Evolutionary conservation across 2,329 filamentous ascomycete genomes (phyloP).

Genomic region (Amphichorda felina): DNA sequence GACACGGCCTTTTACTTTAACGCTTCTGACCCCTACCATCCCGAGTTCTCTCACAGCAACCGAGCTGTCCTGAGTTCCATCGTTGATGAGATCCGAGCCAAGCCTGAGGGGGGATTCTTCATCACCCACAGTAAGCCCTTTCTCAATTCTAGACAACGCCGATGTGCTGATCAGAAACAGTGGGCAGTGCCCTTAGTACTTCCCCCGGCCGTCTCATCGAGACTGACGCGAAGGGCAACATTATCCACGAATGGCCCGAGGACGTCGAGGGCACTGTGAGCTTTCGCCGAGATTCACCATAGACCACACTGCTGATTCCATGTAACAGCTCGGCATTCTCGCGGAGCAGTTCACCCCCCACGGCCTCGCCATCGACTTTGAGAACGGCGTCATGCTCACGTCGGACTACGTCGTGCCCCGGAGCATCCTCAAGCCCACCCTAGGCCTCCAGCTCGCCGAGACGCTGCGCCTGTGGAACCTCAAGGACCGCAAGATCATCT

Average conservation of each 20-base stretch:
- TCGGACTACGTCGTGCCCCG: conserved; percentile 52
- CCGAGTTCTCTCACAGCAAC: conserved; percentile 47
- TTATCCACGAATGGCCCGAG: conserved; percentile 51
- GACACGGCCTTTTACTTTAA: conserved; percentile 54
- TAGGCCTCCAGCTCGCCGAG: conserved; percentile 40
- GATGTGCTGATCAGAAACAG: background rate
- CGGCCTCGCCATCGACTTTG: conserved; percentile 44
- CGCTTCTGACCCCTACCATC: conserved; percentile 42
- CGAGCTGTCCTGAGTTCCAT: conserved; percentile 46
- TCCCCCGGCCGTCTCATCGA: conserved; percentile 48
- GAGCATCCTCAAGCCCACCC: conserved; percentile 46
- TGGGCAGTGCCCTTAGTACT: conserved; percentile 46
- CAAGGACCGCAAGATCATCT: conserved; percentile 38
- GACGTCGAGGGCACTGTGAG: conserved; percentile 35
- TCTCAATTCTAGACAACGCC: background rate
- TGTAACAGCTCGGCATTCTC: conserved; percentile 38
- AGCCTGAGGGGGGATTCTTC: conserved; percentile 36
- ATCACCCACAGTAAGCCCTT: conserved; percentile 5
- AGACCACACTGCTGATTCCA: background rate
- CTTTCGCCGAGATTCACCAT: background rate
- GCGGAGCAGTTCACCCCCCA: conserved; percentile 50
- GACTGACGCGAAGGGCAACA: conserved; percentile 45
- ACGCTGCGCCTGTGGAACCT: conserved; percentile 50
- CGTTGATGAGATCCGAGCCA: conserved; percentile 50
- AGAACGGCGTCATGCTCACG: conserved; percentile 45